Base-by-base conservation (phyloP, 2,329 filamentous ascomycete species). In the Trichoderma koningiopsis region DNA sequence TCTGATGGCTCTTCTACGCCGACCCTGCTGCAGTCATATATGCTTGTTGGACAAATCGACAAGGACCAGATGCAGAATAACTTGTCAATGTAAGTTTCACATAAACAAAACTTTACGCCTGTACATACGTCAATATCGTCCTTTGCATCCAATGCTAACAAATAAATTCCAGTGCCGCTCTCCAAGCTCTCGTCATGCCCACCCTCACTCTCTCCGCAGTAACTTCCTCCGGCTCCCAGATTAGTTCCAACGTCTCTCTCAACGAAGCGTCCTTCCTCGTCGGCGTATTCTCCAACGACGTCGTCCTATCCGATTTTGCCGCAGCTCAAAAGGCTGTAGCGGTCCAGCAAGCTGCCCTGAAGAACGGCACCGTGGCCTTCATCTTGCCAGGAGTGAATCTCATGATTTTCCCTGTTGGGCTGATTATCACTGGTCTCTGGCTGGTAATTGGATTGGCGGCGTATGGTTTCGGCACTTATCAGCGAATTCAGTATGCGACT, bases 221-320 rank as follows among this genome's bases (percentile, higher is more conserved):
- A 52, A 87, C 85, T 73, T 67, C 82, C 33, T 77, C 79, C 16
- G 88, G 87, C 71, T 76, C 82, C 74, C 78, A 80, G 1, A 83
- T 92, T 69, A 85, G 81, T 74, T 90, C 90, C 61, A 89, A 87
- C 40, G 86, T 93, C 62, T 90, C 90, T 11, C 85, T 87, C 70
- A 89, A 90, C 78, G 89, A 92, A 77, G 90, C 91, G 19, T 85
- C 87, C 7, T 94, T 93, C 73, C 86, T 93, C 49, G 87, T 86
- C 16, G 91, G 91, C 63, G 86, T 91, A 74, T 93, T 93, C 79
- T 87, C 90, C 66, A 80, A 85, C 61, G 81, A 86, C 68, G 81
- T 86, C 16, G 77, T 88, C 75, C 78, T 85, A 74, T 89, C 87
- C 70, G 80, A 83, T 62, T 81, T 85, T 47, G 77, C 80, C 56